Base-by-base conservation (phyloP, 129 eudicot species). In the Dittrichia graveolens region DNA sequence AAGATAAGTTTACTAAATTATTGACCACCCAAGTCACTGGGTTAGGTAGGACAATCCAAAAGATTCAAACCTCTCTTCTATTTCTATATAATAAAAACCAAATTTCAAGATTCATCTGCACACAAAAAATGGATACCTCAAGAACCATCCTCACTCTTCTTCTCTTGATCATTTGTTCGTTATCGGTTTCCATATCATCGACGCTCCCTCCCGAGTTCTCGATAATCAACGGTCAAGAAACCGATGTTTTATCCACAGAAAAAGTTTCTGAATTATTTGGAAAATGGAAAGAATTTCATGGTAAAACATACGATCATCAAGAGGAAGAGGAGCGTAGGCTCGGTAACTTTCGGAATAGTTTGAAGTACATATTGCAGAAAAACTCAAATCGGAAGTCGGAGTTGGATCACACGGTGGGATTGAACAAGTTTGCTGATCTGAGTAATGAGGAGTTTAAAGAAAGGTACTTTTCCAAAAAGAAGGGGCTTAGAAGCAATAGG, bases 371-470 rank as follows among this genome's bases (percentile, higher is more conserved):
- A 58, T 45, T 78, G 72, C 86, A 83, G 83, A 80, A 65, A 62
- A 85, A 83, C 69, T 77, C 86, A 7, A 64, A 75, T 55, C 47
- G 79, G 62, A 72, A 63, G 41, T 74, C 86, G 7, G 71, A 75
- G 58, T 54, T 48, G 4, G 86, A 77, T 54, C 79, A 76, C 54
- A 46, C 46, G 31, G 82, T 88, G 56, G 95, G 95, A 1, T 69
- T 88, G 71, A 88, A 78, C 71, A 81, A 73, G 71, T 88, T 88
- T 69, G 90, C 90, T 60, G 95, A 88, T 73, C 55, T 88, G 78
- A 88, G 86, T 60, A 88, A 85, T 56, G 90, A 88, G 57, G 95
- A 88, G 83, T 85, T 88, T 24, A 80, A 63, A 59, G 72, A 78
- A 54, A 61, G 53, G 63, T 85, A 84, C 15, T 41, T 71, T 14